Evolutionary conservation across 139 green algal species (phyloP).

Genomic region (Chlamydomonas applanata): DNA sequence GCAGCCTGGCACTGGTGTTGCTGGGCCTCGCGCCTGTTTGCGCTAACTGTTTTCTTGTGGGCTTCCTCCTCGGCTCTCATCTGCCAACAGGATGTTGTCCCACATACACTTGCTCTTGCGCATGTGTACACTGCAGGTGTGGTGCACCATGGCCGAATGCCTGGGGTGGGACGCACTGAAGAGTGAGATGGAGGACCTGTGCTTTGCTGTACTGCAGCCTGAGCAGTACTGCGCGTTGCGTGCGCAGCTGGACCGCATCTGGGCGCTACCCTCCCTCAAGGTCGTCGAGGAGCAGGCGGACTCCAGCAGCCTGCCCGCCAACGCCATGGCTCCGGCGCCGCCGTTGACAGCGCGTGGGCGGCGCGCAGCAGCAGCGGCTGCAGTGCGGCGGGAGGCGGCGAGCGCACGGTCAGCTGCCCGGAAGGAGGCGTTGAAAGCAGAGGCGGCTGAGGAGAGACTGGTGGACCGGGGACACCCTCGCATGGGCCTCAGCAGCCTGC

Average conservation of each 20-base stretch:
- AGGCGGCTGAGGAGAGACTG: background rate
- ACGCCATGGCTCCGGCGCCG: constrained; percentile 10
- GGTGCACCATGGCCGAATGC: constrained; percentile 88
- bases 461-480: too few species aligned
- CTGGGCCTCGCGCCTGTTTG: too few species aligned
- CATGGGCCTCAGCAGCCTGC: too few species aligned
- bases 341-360: constrained; percentile 6
- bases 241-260: constrained; percentile 41
- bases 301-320: constrained; percentile 13
- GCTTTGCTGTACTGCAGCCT: constrained; percentile 88
- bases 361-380: constrained; percentile 11
- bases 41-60: too few species aligned
- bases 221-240: constrained; percentile 55
- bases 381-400: background rate
- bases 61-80: too few species aligned
- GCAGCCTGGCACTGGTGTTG: too few species aligned
- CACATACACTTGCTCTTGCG: too few species aligned
- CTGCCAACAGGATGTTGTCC: too few species aligned
- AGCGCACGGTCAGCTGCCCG: background rate
- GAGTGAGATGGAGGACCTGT: constrained; percentile 96
- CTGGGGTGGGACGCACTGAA: constrained; percentile 92
- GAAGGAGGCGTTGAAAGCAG: background rate
- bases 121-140: constrained; percentile 38
- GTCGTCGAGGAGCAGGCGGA: constrained; percentile 24
- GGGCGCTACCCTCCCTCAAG: constrained; percentile 24